These are phyloP conservation scores for Austroboletus eburneus DNA, from an alignment of 768 basidiomycete genomes.

Conservation along the genomic window DNA sequence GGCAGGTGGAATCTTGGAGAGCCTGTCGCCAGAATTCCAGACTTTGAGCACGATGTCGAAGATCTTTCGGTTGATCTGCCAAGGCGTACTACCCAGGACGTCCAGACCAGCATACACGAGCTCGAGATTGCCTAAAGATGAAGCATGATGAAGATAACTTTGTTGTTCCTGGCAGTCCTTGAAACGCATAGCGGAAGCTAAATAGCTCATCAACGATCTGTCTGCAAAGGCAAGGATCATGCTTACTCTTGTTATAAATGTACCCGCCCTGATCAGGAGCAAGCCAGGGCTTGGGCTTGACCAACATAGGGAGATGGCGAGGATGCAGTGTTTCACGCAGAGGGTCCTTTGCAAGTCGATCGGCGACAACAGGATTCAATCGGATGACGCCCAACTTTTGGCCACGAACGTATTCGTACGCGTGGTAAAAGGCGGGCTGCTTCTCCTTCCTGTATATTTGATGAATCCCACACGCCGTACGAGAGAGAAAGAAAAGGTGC, in stretches of 20 bases:
- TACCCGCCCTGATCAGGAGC: slow-evolving; percentile 77
- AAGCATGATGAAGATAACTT: slow-evolving; percentile 71
- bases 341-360: slow-evolving; percentile 71
- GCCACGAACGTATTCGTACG: slow-evolving; percentile 92
- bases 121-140: slow-evolving; percentile 70
- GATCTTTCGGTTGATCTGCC: slow-evolving; percentile 78
- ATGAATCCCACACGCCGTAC: slow-evolving; percentile 4
- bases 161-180: slow-evolving; percentile 86
- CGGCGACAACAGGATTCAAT: slow-evolving; percentile 75
- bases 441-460: slow-evolving; percentile 51
- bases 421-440: slow-evolving; percentile 89
- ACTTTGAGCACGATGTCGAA: slow-evolving; percentile 73
- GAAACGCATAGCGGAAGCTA: slow-evolving; percentile 83
- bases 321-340: slow-evolving; percentile 76
- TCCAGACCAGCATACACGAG: slow-evolving; percentile 87
- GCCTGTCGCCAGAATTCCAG: slow-evolving; percentile 82
- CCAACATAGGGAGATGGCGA: slow-evolving; percentile 93
- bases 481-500: slow-evolving; percentile 27
- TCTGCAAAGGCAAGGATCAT: neutral
- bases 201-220: slow-evolving; percentile 1
- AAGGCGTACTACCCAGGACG: slow-evolving; percentile 84
- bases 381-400: slow-evolving; percentile 90
- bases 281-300: slow-evolving; percentile 87
- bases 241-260: slow-evolving; percentile 68
- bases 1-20: slow-evolving; percentile 83